A percentile compares a stretch with the other conserved stretches of the same genome.
Conservation (phyloP, 371 early-diverging fungal species). For the Batkoa obscura region DNA sequence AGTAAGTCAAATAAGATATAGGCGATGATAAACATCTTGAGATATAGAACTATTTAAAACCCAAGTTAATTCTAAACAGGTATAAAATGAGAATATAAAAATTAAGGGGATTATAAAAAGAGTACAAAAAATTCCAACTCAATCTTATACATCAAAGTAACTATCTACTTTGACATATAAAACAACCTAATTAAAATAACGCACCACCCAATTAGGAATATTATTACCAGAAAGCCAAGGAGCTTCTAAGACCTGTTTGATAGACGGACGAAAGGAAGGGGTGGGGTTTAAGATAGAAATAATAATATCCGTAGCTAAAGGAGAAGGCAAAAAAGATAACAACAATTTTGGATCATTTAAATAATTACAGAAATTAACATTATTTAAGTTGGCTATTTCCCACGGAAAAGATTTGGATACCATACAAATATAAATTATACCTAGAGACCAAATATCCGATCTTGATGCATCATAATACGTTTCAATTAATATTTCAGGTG, state of each 20-base stretch:
- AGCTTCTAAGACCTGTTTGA: constrained; percentile 1
- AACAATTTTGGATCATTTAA: not conserved
- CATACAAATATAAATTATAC: constrained; percentile 49
- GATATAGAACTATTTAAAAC: no score
- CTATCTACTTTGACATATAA: no score
- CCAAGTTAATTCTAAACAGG: no score
- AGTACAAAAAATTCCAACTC: no score
- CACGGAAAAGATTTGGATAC: constrained; percentile 43
- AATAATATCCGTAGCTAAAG: not conserved
- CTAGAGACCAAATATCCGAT: constrained; percentile 53
- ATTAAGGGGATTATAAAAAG: no score
- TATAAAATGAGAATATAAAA: no score
- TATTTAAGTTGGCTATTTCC: constrained; percentile 22
- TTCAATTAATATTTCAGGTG: constrained; percentile 28
- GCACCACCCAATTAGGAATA: constrained; percentile 3
- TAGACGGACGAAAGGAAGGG: not conserved
- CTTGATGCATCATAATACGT: constrained; percentile 29
- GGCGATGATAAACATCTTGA: no score
- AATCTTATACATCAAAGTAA: no score
- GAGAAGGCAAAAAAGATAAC: not conserved
- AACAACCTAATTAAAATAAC: not conserved
- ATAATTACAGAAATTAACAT: constrained; percentile 13
- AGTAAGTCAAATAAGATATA: no score
- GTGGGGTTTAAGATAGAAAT: constrained; percentile 2
- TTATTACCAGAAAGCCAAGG: not conserved